phyloP scores from a whole-genome alignment of 2,329 filamentous ascomycete species.

The Acephala macrosclerotiorum region DNA sequence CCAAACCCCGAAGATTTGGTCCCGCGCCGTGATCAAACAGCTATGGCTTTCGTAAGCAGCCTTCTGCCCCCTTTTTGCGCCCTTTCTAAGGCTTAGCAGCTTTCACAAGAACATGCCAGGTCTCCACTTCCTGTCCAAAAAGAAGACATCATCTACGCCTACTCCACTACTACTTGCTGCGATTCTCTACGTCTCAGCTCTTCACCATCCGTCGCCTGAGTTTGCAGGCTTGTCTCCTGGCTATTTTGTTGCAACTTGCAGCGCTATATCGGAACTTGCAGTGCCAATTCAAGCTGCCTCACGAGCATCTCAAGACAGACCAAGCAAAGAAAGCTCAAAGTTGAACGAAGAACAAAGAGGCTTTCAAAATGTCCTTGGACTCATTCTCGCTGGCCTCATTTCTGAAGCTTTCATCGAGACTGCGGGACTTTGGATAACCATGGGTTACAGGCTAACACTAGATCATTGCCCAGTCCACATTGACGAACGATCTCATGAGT shows the following conservation, averaged over 20 bases:
- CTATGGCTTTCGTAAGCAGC: slow-evolving; percentile 46
- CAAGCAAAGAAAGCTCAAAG: slow-evolving; percentile 23
- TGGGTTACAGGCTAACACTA: slow-evolving; percentile 49
- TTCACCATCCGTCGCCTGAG: slow-evolving; percentile 46
- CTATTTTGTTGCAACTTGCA: slow-evolving; percentile 50
- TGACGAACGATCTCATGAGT: slow-evolving; percentile 49
- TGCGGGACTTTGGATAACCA: slow-evolving; percentile 53
- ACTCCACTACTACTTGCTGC: slow-evolving; percentile 52
- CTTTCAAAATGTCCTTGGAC: slow-evolving; percentile 51
- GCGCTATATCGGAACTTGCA: slow-evolving; percentile 50
- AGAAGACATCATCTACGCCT: slow-evolving; percentile 51
- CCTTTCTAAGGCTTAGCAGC: slow-evolving; percentile 35
- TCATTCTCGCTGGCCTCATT: slow-evolving; percentile 51
- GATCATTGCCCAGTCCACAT: slow-evolving; percentile 50
- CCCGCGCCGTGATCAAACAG: slow-evolving; percentile 43
- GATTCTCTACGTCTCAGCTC: slow-evolving; percentile 50
- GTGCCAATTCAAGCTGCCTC: slow-evolving; percentile 44
- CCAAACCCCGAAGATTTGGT: slow-evolving; percentile 44
- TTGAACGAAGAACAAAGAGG: slow-evolving; percentile 47
- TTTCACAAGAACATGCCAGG: slow-evolving; percentile 54
- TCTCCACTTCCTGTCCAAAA: slow-evolving; percentile 53
- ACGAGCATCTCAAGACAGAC: slow-evolving; percentile 39
- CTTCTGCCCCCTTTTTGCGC: neutral
- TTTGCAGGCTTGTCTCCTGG: slow-evolving; percentile 46
- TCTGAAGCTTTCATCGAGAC: slow-evolving; percentile 51